phyloP scores from a whole-genome alignment of 768 basidiomycete species.

The Calocera viscosa region DNA sequence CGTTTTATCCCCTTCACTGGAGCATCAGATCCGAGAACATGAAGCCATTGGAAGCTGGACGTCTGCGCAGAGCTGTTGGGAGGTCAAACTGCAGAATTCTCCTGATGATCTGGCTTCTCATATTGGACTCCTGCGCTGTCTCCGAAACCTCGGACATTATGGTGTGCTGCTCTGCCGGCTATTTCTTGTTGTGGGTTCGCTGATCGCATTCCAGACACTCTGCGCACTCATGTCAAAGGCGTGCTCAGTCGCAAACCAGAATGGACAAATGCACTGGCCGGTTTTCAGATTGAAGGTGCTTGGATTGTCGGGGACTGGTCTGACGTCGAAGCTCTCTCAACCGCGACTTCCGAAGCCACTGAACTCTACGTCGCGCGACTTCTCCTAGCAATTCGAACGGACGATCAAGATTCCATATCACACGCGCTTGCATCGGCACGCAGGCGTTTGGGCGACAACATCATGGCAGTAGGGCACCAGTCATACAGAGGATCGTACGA shows the following conservation, averaged over 20 bases:
- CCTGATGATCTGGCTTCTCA: constrained; percentile 85
- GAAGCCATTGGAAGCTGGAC: constrained; percentile 97
- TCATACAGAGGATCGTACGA: constrained; percentile 84
- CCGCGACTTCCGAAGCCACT: constrained; percentile 37
- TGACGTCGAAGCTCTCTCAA: constrained; percentile 49
- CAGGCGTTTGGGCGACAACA: constrained; percentile 58
- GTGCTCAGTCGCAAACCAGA: constrained; percentile 72
- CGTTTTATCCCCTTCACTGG: constrained; percentile 77
- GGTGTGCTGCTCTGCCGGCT: constrained; percentile 42
- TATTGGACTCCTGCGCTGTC: constrained; percentile 75
- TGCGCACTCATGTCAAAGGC: constrained; percentile 88
- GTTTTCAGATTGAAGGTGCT: constrained; percentile 84
- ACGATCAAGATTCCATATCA: constrained; percentile 35
- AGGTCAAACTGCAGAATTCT: constrained; percentile 77
- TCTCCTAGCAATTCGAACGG: constrained; percentile 61
- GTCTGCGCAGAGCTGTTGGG: constrained; percentile 98
- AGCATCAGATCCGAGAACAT: constrained; percentile 95
- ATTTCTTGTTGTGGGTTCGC: neutral
- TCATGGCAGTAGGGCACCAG: constrained; percentile 64
- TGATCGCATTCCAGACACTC: constrained; percentile 50
- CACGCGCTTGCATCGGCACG: constrained; percentile 53
- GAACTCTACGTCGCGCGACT: constrained; percentile 65
- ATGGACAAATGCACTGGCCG: constrained; percentile 65
- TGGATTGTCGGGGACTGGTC: constrained; percentile 95
- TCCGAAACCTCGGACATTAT: constrained; percentile 92